Evolutionary conservation across 2,329 filamentous ascomycete genomes (phyloP), one percentile per base, ranked within the genome.

Genomic region (Hymenoscyphus repandus): DNA sequence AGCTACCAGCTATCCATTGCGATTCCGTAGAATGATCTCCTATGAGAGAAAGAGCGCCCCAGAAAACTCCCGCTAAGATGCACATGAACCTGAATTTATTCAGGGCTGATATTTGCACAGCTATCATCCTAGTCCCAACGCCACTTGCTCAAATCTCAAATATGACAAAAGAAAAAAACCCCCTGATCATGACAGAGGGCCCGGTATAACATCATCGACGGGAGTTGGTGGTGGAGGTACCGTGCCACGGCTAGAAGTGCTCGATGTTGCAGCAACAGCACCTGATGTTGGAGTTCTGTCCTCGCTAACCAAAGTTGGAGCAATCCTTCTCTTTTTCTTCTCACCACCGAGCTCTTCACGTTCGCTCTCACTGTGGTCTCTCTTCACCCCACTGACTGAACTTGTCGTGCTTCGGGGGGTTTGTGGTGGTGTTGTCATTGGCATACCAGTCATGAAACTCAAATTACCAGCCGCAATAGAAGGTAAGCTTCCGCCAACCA

Each of bases 381-480:
- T 72, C 66, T 84, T 85, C 13, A 71, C 68, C 30, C 54, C 77
- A 67, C 63, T 80, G 1, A 79, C 75, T 50, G 76, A 81, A 22
- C 73, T 78, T 40, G 75, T 73, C 5, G 79, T 76, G 61, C 79
- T 81, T 45, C 81, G 77, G 5, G 92, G 92, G 2, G 92, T 97
- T 67, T 95, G 87, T 1, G 92, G 93, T 2, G 93, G 92, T 6
- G 92, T 96, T 34, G 88, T 89, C 62, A 95, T 81, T 0, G 90
- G 88, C 39, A 95, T 72, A 0, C 78, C 76, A 0, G 74, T 73
- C 2, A 80, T 72, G 3, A 69, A 69, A 20, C 62, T 62, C 37
- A 52, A 46, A 56, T 85, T 86, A 9, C 86, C 74, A 5, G 88
- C 88, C 11, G 88, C 83, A 22, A 95, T 81, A 47, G 84, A 78